Evolutionary conservation across 2,329 filamentous ascomycete genomes (phyloP).

Genomic region (Scedosporium boydii): DNA sequence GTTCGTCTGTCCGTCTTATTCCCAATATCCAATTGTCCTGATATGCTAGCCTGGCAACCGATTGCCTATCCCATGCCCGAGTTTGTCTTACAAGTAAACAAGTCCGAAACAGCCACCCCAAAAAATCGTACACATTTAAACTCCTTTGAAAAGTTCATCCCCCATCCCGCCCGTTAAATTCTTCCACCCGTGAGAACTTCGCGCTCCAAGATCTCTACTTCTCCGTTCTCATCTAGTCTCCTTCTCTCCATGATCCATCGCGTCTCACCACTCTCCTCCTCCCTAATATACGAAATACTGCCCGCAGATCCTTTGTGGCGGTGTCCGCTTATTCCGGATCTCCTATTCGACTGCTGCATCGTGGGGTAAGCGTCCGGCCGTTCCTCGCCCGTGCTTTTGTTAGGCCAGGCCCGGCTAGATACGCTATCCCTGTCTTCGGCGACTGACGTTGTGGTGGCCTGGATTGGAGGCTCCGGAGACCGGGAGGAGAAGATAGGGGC

Average conservation of each 20-base stretch:
- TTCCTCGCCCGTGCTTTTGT: slow-evolving; percentile 11
- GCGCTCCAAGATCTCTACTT: slow-evolving; percentile 55
- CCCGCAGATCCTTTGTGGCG: slow-evolving; percentile 50
- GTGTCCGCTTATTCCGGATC: slow-evolving; percentile 25
- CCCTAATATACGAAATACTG: slow-evolving; percentile 59
- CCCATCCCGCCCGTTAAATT: slow-evolving; percentile 22
- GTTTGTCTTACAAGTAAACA: too few relatives aligned
- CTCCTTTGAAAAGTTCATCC: neutral
- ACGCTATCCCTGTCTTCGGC: neutral
- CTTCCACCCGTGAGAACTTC: slow-evolving; percentile 51
- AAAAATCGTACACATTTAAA: neutral
- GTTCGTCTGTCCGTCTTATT: too few relatives aligned
- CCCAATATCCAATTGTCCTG: too few relatives aligned
- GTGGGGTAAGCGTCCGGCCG: neutral
- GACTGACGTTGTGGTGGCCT: neutral
- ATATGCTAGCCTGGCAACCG: too few relatives aligned
- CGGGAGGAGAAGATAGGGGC: neutral
- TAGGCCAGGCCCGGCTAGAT: slow-evolving; percentile 26
- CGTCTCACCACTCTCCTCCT: slow-evolving; percentile 50
- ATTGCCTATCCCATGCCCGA: too few relatives aligned
- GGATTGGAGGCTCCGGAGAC: neutral
- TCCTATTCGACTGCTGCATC: neutral
- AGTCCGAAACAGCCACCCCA: neutral
- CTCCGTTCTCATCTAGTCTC: slow-evolving; percentile 54
- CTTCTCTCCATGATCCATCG: slow-evolving; percentile 63